Evolutionary conservation across 2,329 filamentous ascomycete genomes (phyloP).

Genomic region (Didymella lethalis): DNA sequence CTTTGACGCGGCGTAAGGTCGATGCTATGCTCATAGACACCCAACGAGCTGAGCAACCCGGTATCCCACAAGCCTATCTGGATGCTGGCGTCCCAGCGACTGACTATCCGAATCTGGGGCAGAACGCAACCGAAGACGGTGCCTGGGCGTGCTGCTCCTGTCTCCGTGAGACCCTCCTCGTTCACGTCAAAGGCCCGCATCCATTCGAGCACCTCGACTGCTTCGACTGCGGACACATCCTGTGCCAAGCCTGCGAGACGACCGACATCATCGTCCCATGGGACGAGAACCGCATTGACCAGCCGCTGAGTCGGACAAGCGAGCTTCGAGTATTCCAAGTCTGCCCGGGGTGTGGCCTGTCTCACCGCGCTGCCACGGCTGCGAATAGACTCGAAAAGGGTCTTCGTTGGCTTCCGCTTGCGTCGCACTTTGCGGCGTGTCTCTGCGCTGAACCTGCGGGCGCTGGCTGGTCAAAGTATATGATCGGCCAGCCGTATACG

Average conservation of each 20-base stretch:
- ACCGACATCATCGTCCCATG: background rate
- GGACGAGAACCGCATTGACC: background rate
- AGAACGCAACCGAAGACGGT: background rate
- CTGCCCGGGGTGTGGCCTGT: too few species aligned
- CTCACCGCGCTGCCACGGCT: too few species aligned
- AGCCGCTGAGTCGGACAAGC: background rate
- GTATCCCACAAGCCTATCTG: background rate
- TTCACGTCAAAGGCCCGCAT: background rate
- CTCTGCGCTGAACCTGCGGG: too few species aligned
- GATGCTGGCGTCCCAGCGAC: background rate
- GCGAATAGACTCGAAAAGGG: too few species aligned
- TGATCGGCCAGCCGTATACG: too few species aligned
- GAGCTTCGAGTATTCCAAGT: too few species aligned
- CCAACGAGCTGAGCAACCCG: background rate
- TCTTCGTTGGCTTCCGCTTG: too few species aligned
- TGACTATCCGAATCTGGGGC: background rate
- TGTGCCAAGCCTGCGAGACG: background rate
- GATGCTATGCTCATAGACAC: background rate
- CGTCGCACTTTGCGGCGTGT: too few species aligned
- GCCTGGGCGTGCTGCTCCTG: background rate
- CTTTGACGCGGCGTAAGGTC: background rate
- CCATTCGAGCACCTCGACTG: background rate
- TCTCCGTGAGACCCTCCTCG: background rate
- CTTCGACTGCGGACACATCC: background rate
- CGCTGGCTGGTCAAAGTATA: too few species aligned